Percentiles rank a stretch among this genome's conserved stretches.
phyloP scores from a whole-genome alignment of 306 rosid species.

The Acacia confusa region DNA sequence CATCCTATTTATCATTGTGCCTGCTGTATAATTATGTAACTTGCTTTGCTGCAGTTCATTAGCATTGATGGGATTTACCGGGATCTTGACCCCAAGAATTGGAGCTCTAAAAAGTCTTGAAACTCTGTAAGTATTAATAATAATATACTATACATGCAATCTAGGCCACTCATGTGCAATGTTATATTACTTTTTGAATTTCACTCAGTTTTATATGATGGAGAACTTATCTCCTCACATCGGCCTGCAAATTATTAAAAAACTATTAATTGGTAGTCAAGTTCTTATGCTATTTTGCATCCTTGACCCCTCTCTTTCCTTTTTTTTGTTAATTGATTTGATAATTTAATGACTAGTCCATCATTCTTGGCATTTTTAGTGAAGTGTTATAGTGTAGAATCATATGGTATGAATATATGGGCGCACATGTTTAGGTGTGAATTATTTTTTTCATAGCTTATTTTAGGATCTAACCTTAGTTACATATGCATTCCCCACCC shows the following conservation, averaged over 20 bases:
- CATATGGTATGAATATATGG: not conserved
- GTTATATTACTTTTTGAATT: not conserved
- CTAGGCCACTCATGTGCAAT: not conserved
- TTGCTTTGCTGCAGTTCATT: conserved; percentile 66
- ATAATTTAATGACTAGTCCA: not conserved
- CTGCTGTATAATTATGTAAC: conserved; percentile 30
- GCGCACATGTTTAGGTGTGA: not conserved
- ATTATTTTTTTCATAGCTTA: not conserved
- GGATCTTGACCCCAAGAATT: conserved; percentile 72
- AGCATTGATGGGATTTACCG: conserved; percentile 81
- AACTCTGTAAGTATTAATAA: conserved; percentile 71
- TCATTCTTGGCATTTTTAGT: conserved; percentile 19
- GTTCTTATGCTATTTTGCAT: conserved; percentile 1
- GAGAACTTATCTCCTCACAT: conserved; percentile 6
- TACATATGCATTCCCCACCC: not conserved
- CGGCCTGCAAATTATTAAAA: conserved; percentile 11
- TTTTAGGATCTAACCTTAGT: not conserved
- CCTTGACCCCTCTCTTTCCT: not conserved
- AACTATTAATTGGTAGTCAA: not conserved
- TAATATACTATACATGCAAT: conserved; percentile 6
- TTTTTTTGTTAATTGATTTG: not conserved
- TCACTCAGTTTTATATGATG: not conserved
- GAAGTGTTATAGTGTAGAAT: conserved; percentile 10
- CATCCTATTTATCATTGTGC: conserved; percentile 13
- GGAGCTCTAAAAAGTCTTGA: conserved; percentile 61